A percentile compares a stretch with the other conserved stretches of the same genome.
Evolutionary conservation across 2,329 filamentous ascomycete species (phyloP).

Genomic region (Xylaria sp.): DNA sequence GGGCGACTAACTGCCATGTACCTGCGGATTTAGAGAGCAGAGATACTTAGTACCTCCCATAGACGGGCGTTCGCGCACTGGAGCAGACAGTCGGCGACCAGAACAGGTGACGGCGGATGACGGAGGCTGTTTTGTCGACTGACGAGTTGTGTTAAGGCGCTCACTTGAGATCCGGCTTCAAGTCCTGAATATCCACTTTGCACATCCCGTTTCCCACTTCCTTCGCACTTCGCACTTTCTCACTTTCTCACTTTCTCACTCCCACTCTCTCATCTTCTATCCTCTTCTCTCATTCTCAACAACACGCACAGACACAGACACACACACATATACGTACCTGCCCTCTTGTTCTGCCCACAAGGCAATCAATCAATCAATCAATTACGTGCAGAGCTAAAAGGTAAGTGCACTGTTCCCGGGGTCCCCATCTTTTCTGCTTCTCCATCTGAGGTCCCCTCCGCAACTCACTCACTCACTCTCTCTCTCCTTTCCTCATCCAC

Average conservation of each 20-base stretch:
- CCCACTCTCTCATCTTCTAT: neutral
- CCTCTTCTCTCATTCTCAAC: neutral
- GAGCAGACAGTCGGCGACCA: neutral
- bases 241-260: neutral
- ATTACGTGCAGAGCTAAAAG: neutral
- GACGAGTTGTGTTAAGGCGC: neutral
- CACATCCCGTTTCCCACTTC: slow-evolving; percentile 1
- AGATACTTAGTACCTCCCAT: neutral
- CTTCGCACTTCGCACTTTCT: neutral
- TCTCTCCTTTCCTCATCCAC: neutral
- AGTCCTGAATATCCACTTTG: neutral
- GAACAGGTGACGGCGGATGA: neutral
- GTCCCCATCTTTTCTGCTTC: slow-evolving; percentile 14
- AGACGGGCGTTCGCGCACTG: neutral
- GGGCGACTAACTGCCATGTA: neutral
- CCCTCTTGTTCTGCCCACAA: neutral
- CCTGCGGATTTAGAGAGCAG: slow-evolving; percentile 1
- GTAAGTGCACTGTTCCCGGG: neutral
- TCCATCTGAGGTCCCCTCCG: neutral
- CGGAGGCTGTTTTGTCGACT: neutral
- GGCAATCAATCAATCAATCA: slow-evolving; percentile 5
- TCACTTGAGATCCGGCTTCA: neutral
- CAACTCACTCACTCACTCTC: neutral
- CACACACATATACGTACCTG: too few species aligned
- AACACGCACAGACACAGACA: too few species aligned